Base-by-base conservation (phyloP, 2,329 filamentous ascomycete genomes). In the Colletotrichum musicola region DNA sequence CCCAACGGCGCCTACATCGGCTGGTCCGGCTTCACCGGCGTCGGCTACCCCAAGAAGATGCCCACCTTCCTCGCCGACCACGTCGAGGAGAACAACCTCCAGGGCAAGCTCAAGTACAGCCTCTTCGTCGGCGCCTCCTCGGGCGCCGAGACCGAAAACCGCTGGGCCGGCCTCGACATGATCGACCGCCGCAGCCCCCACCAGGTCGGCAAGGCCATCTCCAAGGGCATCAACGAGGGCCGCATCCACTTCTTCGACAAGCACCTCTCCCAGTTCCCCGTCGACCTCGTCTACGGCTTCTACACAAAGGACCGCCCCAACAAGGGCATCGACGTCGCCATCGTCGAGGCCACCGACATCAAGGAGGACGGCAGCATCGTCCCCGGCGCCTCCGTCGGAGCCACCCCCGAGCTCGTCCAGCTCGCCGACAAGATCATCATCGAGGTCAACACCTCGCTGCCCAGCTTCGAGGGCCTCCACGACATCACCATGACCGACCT, bases 201-300 rank as follows among this genome's bases (percentile, higher is more conserved):
- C 82, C 94, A 97, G 78, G 94, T 97, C 69, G 94, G 94, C 77
- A 97, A 97, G 84, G 88, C 92, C 68, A 97, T 97, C 72, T 89
- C 94, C 69, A 95, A 93, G 84, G 94, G 94, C 10, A 97, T 97
- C 82, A 97, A 97, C 80, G 90, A 91, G 74, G 94, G 94, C 50
- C 87, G 91, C 73, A 97, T 97, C 82, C 90, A 95, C 71, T 97
- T 97, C 81, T 97, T 97, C 78, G 94, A 97, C 80, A 97, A 97
- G 84, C 94, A 97, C 83, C 80, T 97, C 77, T 94, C 91, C 81
- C 97, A 97, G 94, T 97, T 97, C 79, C 94, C 94, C 4, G 87
- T 91, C 46, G 94, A 97, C 77, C 84, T 97, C 72, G 92, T 95
- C 79, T 96, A 96, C 78, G 92, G 93, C 35, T 95, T 86, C 81